A percentile compares a stretch with the other conserved stretches of the same genome.
These are phyloP conservation scores for Ophiostoma pallidulum DNA, from an alignment of 2,329 filamentous ascomycete species.

Conservation along the genomic window DNA sequence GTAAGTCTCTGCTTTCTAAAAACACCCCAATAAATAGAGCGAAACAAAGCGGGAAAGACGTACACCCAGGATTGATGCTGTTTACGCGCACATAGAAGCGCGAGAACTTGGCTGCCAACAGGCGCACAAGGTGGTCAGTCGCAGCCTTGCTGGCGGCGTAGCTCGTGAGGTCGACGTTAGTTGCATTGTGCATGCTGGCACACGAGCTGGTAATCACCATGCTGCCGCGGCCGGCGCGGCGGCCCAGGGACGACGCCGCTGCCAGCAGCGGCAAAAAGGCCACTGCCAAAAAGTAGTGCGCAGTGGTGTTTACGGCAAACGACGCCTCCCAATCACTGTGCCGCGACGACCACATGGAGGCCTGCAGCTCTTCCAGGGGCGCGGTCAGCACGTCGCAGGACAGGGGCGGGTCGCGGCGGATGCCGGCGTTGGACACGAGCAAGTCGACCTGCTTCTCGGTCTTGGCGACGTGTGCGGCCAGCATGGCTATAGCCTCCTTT, in stretches of 20 bases:
- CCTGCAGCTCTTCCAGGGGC: slow-evolving; percentile 15
- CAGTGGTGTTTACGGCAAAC: slow-evolving; percentile 68
- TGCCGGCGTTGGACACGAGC: slow-evolving; percentile 14
- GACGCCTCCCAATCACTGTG: slow-evolving; percentile 50
- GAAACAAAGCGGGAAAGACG: background rate
- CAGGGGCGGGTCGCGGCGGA: slow-evolving; percentile 11
- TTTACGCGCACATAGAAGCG: slow-evolving; percentile 24
- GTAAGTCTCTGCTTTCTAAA: background rate
- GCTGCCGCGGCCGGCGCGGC: slow-evolving; percentile 13
- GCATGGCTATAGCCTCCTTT: slow-evolving; percentile 47
- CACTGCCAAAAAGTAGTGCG: slow-evolving; percentile 55
- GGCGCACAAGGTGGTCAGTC: slow-evolving; percentile 39
- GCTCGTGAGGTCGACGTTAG: slow-evolving; percentile 42
- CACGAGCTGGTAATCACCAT: slow-evolving; percentile 37
- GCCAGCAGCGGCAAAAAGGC: slow-evolving; percentile 54
- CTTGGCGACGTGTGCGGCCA: slow-evolving; percentile 47
- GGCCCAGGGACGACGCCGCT: slow-evolving; percentile 26
- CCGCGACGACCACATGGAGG: slow-evolving; percentile 54
- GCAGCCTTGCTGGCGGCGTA: slow-evolving; percentile 43
- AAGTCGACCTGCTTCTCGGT: slow-evolving; percentile 42
- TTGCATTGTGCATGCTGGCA: slow-evolving; percentile 22
- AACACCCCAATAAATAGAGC: background rate
- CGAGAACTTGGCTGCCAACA: slow-evolving; percentile 39
- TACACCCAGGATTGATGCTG: slow-evolving; percentile 23
- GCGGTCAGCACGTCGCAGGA: slow-evolving; percentile 13